phyloP scores from a whole-genome alignment of 768 basidiomycete species.

The Xerocomellus amylosporus region DNA sequence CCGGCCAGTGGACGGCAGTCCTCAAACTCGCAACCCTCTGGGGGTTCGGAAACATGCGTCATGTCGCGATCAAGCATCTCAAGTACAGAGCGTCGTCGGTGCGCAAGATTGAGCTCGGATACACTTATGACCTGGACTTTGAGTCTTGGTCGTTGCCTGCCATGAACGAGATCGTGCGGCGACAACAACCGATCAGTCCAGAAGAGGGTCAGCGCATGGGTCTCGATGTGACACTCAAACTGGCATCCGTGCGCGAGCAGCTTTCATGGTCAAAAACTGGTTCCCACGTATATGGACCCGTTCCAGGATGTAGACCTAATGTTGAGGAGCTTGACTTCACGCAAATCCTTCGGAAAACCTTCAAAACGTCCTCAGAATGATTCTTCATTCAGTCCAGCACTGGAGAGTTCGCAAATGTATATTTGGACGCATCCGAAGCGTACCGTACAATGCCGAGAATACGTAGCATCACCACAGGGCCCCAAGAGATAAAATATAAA shows the following conservation, averaged over 20 bases:
- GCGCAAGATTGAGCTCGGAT: conserved; percentile 35
- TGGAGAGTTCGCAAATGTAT: background rate
- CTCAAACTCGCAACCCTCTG: conserved; percentile 39
- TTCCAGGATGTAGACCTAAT: background rate
- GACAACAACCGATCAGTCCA: conserved; percentile 4
- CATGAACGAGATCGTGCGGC: conserved; percentile 31
- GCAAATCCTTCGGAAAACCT: background rate
- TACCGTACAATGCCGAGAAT: background rate
- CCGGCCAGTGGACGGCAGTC: conserved; percentile 36
- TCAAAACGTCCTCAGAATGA: background rate
- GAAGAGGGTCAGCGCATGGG: conserved; percentile 33
- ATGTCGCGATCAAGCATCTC: conserved; percentile 24
- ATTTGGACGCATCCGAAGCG: background rate
- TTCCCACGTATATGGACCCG: background rate
- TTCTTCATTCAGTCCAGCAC: background rate
- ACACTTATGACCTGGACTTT: conserved; percentile 22
- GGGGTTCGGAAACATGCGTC: conserved; percentile 31
- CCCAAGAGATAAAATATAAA: background rate
- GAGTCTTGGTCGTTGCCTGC: conserved; percentile 37
- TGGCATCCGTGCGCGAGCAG: conserved; percentile 12
- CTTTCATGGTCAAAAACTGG: background rate
- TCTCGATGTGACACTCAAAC: conserved; percentile 10
- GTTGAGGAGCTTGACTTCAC: background rate
- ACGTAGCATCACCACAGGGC: background rate
- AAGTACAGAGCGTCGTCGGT: conserved; percentile 20